Evolutionary conservation across 768 basidiomycete genomes (phyloP).

Genomic region (Mycena filopes): DNA sequence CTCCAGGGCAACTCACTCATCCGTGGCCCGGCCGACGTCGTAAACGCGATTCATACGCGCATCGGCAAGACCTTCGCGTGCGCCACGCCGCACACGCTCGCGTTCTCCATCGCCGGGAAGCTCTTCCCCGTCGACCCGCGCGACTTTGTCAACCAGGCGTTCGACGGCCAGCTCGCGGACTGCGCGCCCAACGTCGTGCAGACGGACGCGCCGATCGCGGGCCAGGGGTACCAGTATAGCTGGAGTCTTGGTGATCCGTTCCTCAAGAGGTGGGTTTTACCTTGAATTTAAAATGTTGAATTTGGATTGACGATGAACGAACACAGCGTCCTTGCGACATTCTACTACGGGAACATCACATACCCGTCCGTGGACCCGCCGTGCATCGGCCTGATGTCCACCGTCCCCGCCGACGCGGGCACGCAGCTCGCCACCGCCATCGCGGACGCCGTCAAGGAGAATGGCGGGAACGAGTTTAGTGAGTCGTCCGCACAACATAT

Average conservation of each 20-base stretch:
- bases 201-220: conserved; percentile 70
- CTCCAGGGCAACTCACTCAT: conserved; percentile 79
- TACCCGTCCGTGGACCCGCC: conserved; percentile 75
- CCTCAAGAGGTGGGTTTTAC: conserved; percentile 68
- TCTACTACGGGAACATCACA: conserved; percentile 71
- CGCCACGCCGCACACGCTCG: conserved; percentile 66
- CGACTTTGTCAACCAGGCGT: conserved; percentile 66
- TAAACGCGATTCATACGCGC: conserved; percentile 55
- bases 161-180: conserved; percentile 45
- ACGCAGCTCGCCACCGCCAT: conserved; percentile 47
- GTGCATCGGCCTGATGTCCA: conserved; percentile 77
- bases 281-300: neutral
- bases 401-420: conserved; percentile 67
- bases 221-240: conserved; percentile 70
- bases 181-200: conserved; percentile 67
- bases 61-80: conserved; percentile 64
- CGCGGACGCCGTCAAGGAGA: conserved; percentile 42
- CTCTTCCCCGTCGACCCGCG: conserved; percentile 81
- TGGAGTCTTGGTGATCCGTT: conserved; percentile 86
- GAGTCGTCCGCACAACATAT: too few species aligned
- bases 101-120: conserved; percentile 75
- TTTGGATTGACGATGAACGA: neutral
- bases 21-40: conserved; percentile 76
- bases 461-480: conserved; percentile 50
- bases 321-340: conserved; percentile 69